Evolutionary conservation across 2,329 filamentous ascomycete species (phyloP), one percentile per base, ranked within the genome.

Genomic region (Knufia fluminis): DNA sequence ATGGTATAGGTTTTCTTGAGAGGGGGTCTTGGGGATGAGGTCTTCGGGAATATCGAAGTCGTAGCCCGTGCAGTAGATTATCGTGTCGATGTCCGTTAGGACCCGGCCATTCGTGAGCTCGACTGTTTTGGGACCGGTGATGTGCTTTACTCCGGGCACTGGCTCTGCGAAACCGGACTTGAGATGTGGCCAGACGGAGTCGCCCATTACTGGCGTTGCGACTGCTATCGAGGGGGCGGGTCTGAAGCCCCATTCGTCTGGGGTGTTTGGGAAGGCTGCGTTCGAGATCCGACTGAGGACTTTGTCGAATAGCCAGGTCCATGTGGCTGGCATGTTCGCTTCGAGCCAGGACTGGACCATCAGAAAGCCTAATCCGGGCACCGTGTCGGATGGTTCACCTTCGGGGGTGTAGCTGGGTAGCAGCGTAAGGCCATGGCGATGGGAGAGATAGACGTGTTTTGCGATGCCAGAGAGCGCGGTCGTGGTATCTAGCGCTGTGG

Each of bases 51-150:
- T 60, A 36, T 64, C 59, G 3, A 54, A 52, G 28, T 59, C 53
- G 46, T 67, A 68, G 12, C 66, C 66, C 6, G 64, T 68, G 31
- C 65, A 64, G 52, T 54, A 62, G 32, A 66, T 63, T n/a, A 68
- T 55, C 1, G 54, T 56, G 44, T 67, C 65, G 16, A 68, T 53
- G n/a, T 63, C 39, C 8, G 50, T 19, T 17, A 53, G 48, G 7
- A 53, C 31, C 23, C 39, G 44, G 0, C 51, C 51, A 41, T 48
- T 44, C 3, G 17, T 48, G 17, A 54, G 28, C 10, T 33, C 31
- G 12, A 54, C 32, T 16, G 46, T 14, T n/a, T 49, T 40, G 16
- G 52, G 50, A 14, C 50, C 52, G 4, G 26, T 19, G 36, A 54
- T 40, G 19, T 33, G 14, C n/a, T 41, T 9, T 7, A 52, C 31